phyloP scores from a whole-genome alignment of 106 monocot species.

The Apostasia ramifera region DNA sequence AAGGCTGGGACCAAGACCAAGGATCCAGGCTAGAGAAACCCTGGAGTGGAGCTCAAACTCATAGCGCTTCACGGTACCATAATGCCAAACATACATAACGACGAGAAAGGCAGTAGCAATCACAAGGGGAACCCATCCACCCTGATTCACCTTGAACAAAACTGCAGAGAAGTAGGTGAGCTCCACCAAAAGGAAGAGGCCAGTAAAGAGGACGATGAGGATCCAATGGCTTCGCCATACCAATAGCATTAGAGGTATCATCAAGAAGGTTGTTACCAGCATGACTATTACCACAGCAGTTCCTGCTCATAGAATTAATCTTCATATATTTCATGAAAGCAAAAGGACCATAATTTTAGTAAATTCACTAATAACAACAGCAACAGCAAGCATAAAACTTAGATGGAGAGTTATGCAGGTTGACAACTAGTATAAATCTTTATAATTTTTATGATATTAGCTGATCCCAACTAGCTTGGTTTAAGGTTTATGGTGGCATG shows the following conservation, averaged over 20 bases:
- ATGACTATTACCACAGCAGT: conserved; percentile 58
- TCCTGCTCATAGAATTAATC: conserved; percentile 21
- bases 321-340: not conserved
- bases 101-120: conserved; percentile 40
- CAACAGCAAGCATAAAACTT: not conserved
- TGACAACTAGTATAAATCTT: not conserved
- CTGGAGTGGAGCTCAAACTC: conserved; percentile 59
- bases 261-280: conserved; percentile 67
- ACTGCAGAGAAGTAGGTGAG: conserved; percentile 43
- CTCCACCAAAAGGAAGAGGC: conserved; percentile 42
- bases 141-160: conserved; percentile 45
- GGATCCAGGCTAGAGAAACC: conserved; percentile 57
- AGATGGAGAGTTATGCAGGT: not conserved
- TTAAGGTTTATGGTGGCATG: too few species aligned
- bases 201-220: conserved; percentile 31
- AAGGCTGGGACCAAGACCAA: conserved; percentile 54
- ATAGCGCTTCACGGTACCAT: conserved; percentile 42
- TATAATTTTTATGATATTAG: not conserved
- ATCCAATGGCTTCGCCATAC: conserved; percentile 70
- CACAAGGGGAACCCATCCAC: conserved; percentile 60
- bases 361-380: too few species aligned
- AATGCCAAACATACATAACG: conserved; percentile 61
- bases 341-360: not conserved
- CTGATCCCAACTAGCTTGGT: too few species aligned
- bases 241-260: conserved; percentile 57